Conservation (phyloP, 1,284 basidiomycete species). For the Leccinum fuscescens region DNA sequence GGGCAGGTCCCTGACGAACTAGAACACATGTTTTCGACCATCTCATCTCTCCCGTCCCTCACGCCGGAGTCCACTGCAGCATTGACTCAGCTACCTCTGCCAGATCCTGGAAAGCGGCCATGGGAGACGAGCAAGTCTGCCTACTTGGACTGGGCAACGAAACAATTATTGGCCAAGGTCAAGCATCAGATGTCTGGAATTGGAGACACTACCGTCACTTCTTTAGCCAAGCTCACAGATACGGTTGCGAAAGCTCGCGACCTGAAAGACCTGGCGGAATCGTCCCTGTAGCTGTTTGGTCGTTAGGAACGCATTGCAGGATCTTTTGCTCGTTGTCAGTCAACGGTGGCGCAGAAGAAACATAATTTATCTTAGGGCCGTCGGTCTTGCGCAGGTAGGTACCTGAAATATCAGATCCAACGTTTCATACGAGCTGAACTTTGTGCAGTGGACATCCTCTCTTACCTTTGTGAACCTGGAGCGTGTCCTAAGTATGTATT, state of each 20-base stretch:
- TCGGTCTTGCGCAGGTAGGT: background rate
- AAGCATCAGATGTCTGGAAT: slow-evolving; percentile 37
- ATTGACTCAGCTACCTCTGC: slow-evolving; percentile 37
- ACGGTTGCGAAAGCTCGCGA: slow-evolving; percentile 35
- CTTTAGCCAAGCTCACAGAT: slow-evolving; percentile 26
- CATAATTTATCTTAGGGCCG: background rate
- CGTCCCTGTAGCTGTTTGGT: background rate
- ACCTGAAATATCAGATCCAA: background rate
- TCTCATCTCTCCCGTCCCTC: slow-evolving; percentile 51
- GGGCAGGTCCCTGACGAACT: slow-evolving; percentile 39
- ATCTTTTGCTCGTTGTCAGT: slow-evolving; percentile 4
- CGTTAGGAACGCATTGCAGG: background rate
- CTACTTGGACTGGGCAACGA: slow-evolving; percentile 67
- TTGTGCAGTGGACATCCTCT: background rate
- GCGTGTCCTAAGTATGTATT: background rate
- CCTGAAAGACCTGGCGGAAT: slow-evolving; percentile 32
- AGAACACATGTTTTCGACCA: slow-evolving; percentile 43
- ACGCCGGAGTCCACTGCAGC: slow-evolving; percentile 44
- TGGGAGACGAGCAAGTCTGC: slow-evolving; percentile 70
- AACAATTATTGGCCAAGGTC: slow-evolving; percentile 50
- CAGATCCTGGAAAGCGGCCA: slow-evolving; percentile 62
- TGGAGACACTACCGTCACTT: slow-evolving; percentile 31
- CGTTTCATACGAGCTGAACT: background rate
- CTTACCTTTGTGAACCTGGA: background rate
- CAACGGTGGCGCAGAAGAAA: background rate